A percentile compares a stretch with the other conserved stretches of the same genome.
Conservation (phyloP, 169 alveolate species). For the Plasmodium gonderi region DNA sequence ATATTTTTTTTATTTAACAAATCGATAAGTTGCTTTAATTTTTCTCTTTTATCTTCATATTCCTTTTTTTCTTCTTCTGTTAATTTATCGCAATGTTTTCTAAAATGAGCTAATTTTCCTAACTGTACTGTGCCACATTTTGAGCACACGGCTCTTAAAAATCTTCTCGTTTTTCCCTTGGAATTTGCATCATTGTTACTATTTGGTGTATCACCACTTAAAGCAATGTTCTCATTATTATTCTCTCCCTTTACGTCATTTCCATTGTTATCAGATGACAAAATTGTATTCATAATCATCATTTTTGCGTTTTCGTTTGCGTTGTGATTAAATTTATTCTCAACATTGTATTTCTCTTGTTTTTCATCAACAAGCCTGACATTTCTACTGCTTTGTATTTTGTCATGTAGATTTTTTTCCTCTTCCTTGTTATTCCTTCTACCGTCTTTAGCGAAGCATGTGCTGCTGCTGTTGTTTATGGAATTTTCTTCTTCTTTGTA, state of each 20-base stretch:
- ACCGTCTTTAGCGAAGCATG: background rate
- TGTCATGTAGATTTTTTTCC: conserved; percentile 1
- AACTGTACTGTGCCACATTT: conserved; percentile 76
- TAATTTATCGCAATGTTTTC: conserved; percentile 84
- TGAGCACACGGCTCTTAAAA: conserved; percentile 81
- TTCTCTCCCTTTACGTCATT: conserved; percentile 18
- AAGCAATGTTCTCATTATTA: background rate
- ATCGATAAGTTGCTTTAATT: conserved; percentile 43
- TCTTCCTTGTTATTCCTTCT: background rate
- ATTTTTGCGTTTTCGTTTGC: conserved; percentile 13
- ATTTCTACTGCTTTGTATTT: background rate
- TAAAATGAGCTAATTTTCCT: conserved; percentile 80
- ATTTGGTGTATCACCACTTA: conserved; percentile 5
- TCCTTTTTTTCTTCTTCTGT: conserved; percentile 82
- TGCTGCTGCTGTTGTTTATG: background rate
- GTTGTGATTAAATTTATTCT: background rate
- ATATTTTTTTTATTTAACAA: conserved; percentile 20
- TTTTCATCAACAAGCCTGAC: too few relatives aligned
- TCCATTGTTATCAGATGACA: background rate
- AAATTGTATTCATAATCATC: background rate
- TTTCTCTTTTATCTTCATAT: conserved; percentile 80
- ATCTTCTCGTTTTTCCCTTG: conserved; percentile 48
- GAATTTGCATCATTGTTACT: background rate
- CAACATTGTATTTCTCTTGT: background rate
- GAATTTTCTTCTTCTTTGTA: background rate